A percentile compares a stretch with the other conserved stretches of the same genome.
These are phyloP conservation scores for Heimioporus punctisporus DNA, from an alignment of 1,284 basidiomycete genomes.

Conservation along the genomic window DNA sequence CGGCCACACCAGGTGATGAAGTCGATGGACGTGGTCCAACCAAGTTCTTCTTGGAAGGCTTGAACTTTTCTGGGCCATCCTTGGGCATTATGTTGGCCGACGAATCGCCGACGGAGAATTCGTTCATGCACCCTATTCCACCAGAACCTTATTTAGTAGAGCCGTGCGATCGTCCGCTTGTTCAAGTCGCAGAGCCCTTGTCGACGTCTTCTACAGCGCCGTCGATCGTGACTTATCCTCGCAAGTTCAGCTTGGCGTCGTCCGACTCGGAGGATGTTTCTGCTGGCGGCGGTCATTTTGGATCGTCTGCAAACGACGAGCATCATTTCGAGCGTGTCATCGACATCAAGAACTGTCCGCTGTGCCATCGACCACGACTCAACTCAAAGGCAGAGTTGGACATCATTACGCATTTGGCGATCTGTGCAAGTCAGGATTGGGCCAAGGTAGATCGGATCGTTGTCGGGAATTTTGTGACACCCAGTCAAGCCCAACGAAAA, in stretches of 20 bases:
- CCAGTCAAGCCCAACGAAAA: slow-evolving; percentile 95
- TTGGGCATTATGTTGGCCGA: slow-evolving; percentile 30
- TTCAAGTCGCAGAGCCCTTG: slow-evolving; percentile 31
- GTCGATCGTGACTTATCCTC: slow-evolving; percentile 17
- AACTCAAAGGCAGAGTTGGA: slow-evolving; percentile 90
- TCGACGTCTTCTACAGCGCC: slow-evolving; percentile 19
- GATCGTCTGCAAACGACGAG: slow-evolving; percentile 24
- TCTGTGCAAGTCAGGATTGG: slow-evolving; percentile 96
- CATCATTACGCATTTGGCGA: slow-evolving; percentile 92
- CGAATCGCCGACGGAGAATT: slow-evolving; percentile 23
- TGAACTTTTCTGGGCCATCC: slow-evolving; percentile 68
- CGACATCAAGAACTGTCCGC: slow-evolving; percentile 92
- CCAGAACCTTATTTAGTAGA: slow-evolving; percentile 42
- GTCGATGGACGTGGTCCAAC: slow-evolving; percentile 13
- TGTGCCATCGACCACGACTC: slow-evolving; percentile 90
- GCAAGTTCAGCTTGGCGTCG: slow-evolving; percentile 38
- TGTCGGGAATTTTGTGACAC: slow-evolving; percentile 96
- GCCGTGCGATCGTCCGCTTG: slow-evolving; percentile 45
- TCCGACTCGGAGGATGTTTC: slow-evolving; percentile 48
- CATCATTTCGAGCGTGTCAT: slow-evolving; percentile 86
- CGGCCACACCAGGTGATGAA: slow-evolving; percentile 47
- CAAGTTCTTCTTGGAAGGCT: slow-evolving; percentile 46
- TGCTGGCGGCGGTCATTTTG: slow-evolving; percentile 6
- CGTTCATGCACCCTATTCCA: slow-evolving; percentile 12
- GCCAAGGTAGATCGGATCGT: slow-evolving; percentile 86